phyloP scores from a whole-genome alignment of 78 protist genomes.

The Protostelium mycophagum region DNA sequence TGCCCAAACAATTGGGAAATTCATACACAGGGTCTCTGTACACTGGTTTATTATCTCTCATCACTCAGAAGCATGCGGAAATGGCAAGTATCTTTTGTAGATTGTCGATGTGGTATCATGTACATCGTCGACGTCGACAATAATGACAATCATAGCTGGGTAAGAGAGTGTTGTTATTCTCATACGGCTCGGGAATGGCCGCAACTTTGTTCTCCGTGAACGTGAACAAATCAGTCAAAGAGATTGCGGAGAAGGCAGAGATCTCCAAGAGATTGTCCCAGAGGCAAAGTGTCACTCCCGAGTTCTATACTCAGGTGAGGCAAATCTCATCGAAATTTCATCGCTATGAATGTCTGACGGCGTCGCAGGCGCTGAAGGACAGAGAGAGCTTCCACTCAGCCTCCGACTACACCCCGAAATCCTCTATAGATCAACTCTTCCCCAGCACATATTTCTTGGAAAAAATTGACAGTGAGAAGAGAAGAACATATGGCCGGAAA shows the following conservation, averaged over 20 bases:
- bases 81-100: no score
- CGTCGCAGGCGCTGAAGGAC: conserved; percentile 58
- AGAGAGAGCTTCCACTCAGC: conserved; percentile 24
- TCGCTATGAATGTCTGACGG: no score
- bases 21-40: conserved; percentile 90
- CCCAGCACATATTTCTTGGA: conserved; percentile 78
- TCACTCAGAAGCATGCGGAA: conserved; percentile 45
- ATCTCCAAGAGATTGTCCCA: conserved; percentile 47
- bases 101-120: no score
- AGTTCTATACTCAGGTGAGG: conserved; percentile 33
- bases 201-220: conserved; percentile 81
- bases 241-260: conserved; percentile 40
- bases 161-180: conserved; percentile 79
- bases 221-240: conserved; percentile 35
- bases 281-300: conserved; percentile 51
- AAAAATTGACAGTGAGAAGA: conserved; percentile 53
- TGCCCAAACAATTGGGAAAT: conserved; percentile 89
- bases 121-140: no score
- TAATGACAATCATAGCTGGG: conserved; percentile 43
- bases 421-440: conserved; percentile 27
- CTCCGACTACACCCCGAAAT: conserved; percentile 56
- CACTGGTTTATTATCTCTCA: conserved; percentile 74
- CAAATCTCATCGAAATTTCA: no score
- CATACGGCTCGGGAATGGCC: conserved; percentile 94
- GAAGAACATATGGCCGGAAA: conserved; percentile 72